Evolutionary conservation across 1,284 basidiomycete genomes (phyloP), one percentile per base, ranked within the genome.

Genomic region (Austropuccinia psidii): DNA sequence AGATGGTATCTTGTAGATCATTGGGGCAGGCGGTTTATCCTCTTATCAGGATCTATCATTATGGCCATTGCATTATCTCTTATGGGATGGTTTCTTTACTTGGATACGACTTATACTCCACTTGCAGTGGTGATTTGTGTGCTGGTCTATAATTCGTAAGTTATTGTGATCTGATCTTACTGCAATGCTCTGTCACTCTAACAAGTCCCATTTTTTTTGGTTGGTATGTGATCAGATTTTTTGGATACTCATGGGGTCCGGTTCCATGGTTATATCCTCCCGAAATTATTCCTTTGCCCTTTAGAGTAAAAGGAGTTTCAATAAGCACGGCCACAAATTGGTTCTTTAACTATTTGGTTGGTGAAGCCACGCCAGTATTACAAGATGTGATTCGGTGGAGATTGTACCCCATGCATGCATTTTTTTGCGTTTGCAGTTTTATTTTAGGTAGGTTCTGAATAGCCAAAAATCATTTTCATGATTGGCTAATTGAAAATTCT

Each of bases 1-100:
- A 93, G 92, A 2, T 98, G 95, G 95, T 93, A 91, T 81, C 86
- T 98, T 55, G 90, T 97, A 69, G 95, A 98, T 79, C 86, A 88
- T 2, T 91, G 90, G 86, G 95, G 95, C 15, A 86, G 95, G 60
- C 87, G 95, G 0, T 84, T 89, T 3, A 97, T 98, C 77, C 84
- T 98, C 2, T 84, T 98, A n/a, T 89, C 88, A 2, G 95, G 95
- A 11, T 91, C 93, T n/a, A 86, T 92, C 27, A 90, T 81, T 52
- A 82, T 93, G 89, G 89, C 88, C 29, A 78, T 88, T 41, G 83
- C 90, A 0, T 84, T 95, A 17, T 84, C 85, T n/a, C 83, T 88
- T 33, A 91, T 90, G 19, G 93, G 92, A 9, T 91, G 87, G 85
- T 94, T 91, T 87, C 90, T 98, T 85, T 93, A 91, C 79, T 87